phyloP scores from a whole-genome alignment of 441 rosid genomes.

The Gossypium davidsonii region DNA sequence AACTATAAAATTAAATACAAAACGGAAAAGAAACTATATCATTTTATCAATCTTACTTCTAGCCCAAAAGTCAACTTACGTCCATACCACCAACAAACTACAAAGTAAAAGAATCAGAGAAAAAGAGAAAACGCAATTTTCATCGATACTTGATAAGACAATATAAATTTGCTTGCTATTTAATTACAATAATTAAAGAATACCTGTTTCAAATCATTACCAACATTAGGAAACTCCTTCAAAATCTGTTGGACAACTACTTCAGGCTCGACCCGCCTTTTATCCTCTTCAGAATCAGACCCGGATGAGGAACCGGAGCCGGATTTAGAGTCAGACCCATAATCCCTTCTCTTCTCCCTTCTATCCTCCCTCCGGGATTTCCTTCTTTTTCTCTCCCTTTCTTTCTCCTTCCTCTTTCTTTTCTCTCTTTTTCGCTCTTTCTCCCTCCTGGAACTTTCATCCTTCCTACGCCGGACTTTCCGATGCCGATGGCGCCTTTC shows the following conservation, averaged over 20 bases:
- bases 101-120: background rate
- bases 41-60: background rate
- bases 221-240: constrained; percentile 57
- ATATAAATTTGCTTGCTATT: background rate
- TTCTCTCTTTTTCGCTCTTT: constrained; percentile 42
- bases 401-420: constrained; percentile 25
- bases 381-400: constrained; percentile 36
- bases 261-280: constrained; percentile 35
- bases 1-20: background rate
- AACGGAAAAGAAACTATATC: background rate
- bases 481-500: constrained; percentile 32
- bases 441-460: constrained; percentile 47
- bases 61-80: background rate
- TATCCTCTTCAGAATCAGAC: constrained; percentile 28
- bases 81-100: background rate
- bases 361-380: constrained; percentile 31
- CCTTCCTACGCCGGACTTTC: constrained; percentile 33
- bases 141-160: background rate
- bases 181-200: background rate
- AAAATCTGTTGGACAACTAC: constrained; percentile 44
- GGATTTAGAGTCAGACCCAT: constrained; percentile 30
- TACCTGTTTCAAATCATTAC: constrained; percentile 70
- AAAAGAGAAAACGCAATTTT: background rate
- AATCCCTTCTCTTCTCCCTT: constrained; percentile 38
- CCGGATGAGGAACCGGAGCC: constrained; percentile 26